Conservation (phyloP, 345 rosid species). For the Salix udensis region DNA sequence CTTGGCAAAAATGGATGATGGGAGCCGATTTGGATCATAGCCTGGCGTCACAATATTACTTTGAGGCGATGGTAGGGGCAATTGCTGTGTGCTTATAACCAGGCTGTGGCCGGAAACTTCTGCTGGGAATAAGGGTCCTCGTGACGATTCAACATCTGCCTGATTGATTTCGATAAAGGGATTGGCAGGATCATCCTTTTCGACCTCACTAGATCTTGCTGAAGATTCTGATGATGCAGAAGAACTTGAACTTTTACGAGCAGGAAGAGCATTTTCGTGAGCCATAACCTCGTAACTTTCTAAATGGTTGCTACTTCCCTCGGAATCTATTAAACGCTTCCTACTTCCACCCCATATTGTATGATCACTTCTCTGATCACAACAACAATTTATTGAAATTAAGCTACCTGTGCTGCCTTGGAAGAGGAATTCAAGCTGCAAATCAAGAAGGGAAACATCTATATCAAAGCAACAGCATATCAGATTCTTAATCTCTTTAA, state of each 20-base stretch:
- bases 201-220: neutral
- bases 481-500: neutral
- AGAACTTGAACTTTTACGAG: neutral
- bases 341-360: neutral
- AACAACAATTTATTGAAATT: neutral
- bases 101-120: neutral
- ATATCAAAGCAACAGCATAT: neutral
- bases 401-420: neutral
- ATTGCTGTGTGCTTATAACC: neutral
- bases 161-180: neutral
- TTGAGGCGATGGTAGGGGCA: neutral
- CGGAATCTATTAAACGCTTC: neutral
- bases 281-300: neutral
- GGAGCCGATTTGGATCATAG: constrained; percentile 67
- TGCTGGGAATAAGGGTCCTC: neutral
- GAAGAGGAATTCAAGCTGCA: neutral
- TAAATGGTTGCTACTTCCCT: neutral
- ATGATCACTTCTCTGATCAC: neutral
- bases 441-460: neutral
- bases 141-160: neutral
- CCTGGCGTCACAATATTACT: constrained; percentile 22
- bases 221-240: constrained; percentile 8
- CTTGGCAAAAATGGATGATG: constrained; percentile 54
- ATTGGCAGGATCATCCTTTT: neutral
- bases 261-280: neutral